These are phyloP conservation scores for Blastomyces gilchristii DNA, from an alignment of 2,329 filamentous ascomycete genomes.

Conservation along the genomic window DNA sequence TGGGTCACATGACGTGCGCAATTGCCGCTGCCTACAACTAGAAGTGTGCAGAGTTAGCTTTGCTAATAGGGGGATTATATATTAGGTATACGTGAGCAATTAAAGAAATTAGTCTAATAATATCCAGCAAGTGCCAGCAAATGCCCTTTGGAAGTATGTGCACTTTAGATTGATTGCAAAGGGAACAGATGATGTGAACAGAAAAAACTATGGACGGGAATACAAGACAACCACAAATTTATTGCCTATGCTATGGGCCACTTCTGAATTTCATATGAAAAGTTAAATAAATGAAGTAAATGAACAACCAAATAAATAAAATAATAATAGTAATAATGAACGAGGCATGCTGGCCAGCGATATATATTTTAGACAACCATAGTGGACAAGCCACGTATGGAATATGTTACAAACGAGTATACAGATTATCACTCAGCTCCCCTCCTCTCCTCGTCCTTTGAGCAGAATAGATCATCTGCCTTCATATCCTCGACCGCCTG, in stretches of 20 bases:
- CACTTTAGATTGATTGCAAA: not conserved
- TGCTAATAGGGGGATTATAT: not conserved
- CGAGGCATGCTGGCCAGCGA: no score
- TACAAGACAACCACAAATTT: no score
- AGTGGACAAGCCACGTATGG: not conserved
- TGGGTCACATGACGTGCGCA: not conserved
- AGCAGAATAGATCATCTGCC: conserved; percentile 58
- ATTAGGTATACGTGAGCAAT: not conserved
- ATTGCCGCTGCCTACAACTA: not conserved
- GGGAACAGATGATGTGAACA: not conserved
- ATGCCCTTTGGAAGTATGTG: not conserved
- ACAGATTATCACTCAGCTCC: conserved; percentile 1
- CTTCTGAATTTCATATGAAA: no score
- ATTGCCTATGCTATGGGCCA: not conserved
- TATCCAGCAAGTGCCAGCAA: not conserved
- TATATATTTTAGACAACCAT: not conserved
- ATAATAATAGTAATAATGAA: no score
- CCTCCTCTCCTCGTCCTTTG: conserved; percentile 22
- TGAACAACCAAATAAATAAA: no score
- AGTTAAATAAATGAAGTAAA: no score
- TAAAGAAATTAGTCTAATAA: not conserved
- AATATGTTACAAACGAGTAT: not conserved
- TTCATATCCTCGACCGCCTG: conserved; percentile 25
- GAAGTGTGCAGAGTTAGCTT: not conserved
- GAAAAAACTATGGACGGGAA: no score